phyloP scores from a whole-genome alignment of 495 filamentous ascomycete genomes.

The Penicillium lividum region DNA sequence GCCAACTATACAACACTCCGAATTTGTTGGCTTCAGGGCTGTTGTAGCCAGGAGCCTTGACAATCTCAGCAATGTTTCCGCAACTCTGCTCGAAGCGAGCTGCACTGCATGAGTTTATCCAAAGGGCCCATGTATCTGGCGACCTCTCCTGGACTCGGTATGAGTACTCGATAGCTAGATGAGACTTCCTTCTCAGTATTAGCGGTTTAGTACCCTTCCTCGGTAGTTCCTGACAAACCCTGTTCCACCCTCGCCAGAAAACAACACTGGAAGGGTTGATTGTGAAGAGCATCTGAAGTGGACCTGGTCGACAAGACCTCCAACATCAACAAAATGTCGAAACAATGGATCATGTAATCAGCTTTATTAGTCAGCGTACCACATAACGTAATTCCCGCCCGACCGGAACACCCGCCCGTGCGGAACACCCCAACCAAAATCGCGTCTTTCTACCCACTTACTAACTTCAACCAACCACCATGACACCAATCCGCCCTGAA shows the following conservation, averaged over 20 bases:
- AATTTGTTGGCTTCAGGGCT: not conserved
- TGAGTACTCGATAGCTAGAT: not conserved
- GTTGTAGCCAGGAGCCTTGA: not conserved
- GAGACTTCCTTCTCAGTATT: not conserved
- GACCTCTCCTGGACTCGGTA: not conserved
- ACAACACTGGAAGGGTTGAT: too few relatives aligned
- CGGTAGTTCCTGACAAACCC: not conserved
- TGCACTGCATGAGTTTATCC: not conserved
- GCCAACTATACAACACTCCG: not conserved
- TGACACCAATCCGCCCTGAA: slow-evolving; percentile 9
- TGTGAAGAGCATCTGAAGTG: not conserved
- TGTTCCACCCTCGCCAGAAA: not conserved
- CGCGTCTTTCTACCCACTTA: not conserved
- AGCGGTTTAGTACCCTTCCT: too few relatives aligned
- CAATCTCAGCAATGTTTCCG: not conserved
- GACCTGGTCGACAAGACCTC: not conserved
- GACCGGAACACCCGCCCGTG: not conserved
- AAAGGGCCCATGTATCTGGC: not conserved
- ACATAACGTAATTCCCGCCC: not conserved
- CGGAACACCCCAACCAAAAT: not conserved
- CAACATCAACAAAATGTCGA: not conserved
- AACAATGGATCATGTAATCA: too few relatives aligned
- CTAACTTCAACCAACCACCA: slow-evolving; percentile 7
- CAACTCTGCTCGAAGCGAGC: not conserved
- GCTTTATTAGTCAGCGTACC: too few relatives aligned